Base-by-base conservation (phyloP, 768 basidiomycete species). In the Mycena epipterygia region DNA sequence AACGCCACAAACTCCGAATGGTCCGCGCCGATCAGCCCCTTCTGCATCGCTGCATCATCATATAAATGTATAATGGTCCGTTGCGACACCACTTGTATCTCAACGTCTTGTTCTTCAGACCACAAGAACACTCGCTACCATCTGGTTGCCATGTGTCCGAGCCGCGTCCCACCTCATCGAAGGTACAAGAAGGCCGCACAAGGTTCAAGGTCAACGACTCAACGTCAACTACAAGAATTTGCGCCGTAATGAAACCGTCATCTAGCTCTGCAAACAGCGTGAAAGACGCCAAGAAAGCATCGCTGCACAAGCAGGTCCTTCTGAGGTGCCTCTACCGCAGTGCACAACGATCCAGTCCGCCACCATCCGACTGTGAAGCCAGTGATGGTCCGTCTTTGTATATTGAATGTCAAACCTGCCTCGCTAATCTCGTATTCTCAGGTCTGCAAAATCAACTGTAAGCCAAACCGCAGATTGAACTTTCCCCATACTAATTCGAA, bases 231-330 rank as follows among this genome's bases (percentile, higher is more conserved):
- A n/a, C n/a, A n/a, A n/a, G 42, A 23, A 41, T 67, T 35, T 30
- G 25, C 57, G 7, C 42, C 25, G 3, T 44, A n/a, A 59, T 21
- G 9, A 23, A 19, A 2, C n/a, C 37, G n/a, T 27, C 55, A n/a
- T 32, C 14, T 23, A 67, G 65, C 33, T 27, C 37, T 33, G 46
- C 58, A 30, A 39, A 46, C 3, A 62, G 8, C 39, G 23, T n/a
- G n/a, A n/a, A 55, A 30, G 57, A 57, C 51, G 9, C 35, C 41
- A 64, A 30, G 35, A 35, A 58, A 21, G 37, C 19, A 19, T 70
- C 68, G 39, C 51, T 72, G 25, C 71, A 61, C 16, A 72, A 72
- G 49, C 56, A 60, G 51, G 71, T 68, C 35, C 62, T 72, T 14
- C 49, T 72, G n/a, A 32, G 42, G 27, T 66, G 63, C 29, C 49